Evolutionary conservation across 352 stramenopile species (phyloP), one percentile per base, ranked within the genome.

Genomic region (Pythium folliculosum): DNA sequence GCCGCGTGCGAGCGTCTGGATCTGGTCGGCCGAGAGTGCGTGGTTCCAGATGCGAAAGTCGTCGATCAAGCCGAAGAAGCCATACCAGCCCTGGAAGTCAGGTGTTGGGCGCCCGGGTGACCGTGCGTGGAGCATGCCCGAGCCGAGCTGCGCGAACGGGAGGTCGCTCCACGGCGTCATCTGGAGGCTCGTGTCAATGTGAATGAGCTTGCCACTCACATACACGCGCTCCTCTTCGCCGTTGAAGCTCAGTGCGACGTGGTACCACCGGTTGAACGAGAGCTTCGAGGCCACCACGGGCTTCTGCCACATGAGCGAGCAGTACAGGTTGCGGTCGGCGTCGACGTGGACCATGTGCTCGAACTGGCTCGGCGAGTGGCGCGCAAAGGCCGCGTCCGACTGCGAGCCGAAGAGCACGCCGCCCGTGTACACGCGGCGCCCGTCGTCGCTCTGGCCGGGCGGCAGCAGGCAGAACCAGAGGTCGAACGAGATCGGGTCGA

Each of bases 51-150:
- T 69, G 1, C 79, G 71, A 44, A 87, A 70, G 53, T 92, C 83
- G 56, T 83, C 75, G 3, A 92, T 75, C 5, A 90, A 45, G 1
- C 83, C 83, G 38, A 78, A 85, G 37, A 90, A 92, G 27, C 80
- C 81, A 53, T 89, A 91, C 83, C 83, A 91, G 45, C 81, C 81
- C 1, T 72, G 67, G 53, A 89, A 91, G 13, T 86, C 75, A 1
- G 74, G 65, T 44, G 82, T 68, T 16, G 82, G 82, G 25, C 25
- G 25, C 7, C 65, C 65, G 27, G 83, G 84, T 3, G 77, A 80
- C 19, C 74, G 69, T 1, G 65, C 52, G 37, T 75, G 82, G 48
- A 91, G 82, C 68, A 80, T 88, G 21, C 83, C 83, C 1, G 80
- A 78, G 50, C 83, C 83, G 47, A 91, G 53, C 40, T 82, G 86